Percentiles rank a stretch among this genome's conserved stretches.
These are phyloP conservation scores for Elongisporangium prolatum DNA, from an alignment of 352 stramenopile genomes.

Conservation along the genomic window DNA sequence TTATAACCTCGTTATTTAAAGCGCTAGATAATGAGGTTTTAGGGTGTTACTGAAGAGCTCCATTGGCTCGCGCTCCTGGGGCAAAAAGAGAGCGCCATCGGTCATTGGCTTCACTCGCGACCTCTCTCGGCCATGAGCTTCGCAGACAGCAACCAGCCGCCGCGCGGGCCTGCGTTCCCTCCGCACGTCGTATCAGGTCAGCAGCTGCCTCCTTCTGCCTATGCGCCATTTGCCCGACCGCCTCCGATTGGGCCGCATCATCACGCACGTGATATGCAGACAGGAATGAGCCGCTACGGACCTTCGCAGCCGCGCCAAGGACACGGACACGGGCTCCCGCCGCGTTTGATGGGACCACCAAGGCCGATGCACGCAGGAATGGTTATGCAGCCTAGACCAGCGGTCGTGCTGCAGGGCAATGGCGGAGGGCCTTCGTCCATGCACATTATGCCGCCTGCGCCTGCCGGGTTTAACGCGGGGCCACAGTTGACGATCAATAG, in stretches of 20 bases:
- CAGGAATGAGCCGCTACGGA: constrained; percentile 35
- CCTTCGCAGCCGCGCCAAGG: constrained; percentile 8
- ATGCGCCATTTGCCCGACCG: background rate
- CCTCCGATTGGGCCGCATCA: background rate
- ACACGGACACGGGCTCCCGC: constrained; percentile 6
- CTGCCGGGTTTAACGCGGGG: background rate
- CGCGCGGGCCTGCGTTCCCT: background rate
- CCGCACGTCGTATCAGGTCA: background rate
- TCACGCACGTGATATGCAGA: background rate
- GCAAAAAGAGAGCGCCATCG: background rate
- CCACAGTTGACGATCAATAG: background rate
- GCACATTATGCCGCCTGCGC: background rate
- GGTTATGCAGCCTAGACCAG: constrained; percentile 13
- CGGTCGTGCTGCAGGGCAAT: background rate
- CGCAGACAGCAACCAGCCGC: background rate
- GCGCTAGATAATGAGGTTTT: constrained; percentile 1
- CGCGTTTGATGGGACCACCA: constrained; percentile 19
- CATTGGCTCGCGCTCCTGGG: background rate
- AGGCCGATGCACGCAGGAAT: constrained; percentile 8
- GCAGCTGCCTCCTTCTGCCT: background rate
- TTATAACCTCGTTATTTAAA: background rate
- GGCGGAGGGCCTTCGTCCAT: background rate
- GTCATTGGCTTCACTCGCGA: background rate
- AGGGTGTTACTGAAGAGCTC: background rate
- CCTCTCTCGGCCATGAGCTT: background rate